Conservation (phyloP, 225 moss, liverwort and hornwort genomes). For the Thuidium tamariscinum region DNA sequence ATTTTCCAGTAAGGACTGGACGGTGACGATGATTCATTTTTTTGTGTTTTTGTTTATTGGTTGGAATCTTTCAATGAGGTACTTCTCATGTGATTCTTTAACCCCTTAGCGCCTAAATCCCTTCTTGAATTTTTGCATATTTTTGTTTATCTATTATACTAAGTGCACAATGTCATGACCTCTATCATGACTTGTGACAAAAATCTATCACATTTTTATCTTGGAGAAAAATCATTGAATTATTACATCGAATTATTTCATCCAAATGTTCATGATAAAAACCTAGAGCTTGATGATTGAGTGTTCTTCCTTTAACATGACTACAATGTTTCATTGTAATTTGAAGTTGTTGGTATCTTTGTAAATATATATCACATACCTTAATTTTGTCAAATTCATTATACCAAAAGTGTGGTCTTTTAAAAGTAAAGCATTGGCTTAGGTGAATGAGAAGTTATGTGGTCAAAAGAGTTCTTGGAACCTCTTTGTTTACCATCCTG, state of each 20-base stretch:
- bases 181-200: no score
- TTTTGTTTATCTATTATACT: neutral
- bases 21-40: neutral
- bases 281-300: accelerated
- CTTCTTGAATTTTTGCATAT: neutral
- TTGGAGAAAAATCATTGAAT: no score
- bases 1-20: neutral
- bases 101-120: neutral
- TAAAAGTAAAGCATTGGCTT: neutral
- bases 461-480: no score
- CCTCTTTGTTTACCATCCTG: neutral
- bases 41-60: neutral
- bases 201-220: no score
- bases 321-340: no score
- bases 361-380: neutral
- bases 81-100: neutral
- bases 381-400: neutral
- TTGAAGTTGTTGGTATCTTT: neutral
- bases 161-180: no score
- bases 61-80: neutral
- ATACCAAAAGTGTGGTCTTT: no score
- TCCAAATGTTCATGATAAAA: accelerated
- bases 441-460: neutral
- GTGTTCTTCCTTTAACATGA: no score
- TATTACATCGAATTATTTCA: no score